A percentile compares a stretch with the other conserved stretches of the same genome.
phyloP scores from a whole-genome alignment of 2,329 filamentous ascomycete genomes.

The Mycosphaerelloides madeirae region DNA sequence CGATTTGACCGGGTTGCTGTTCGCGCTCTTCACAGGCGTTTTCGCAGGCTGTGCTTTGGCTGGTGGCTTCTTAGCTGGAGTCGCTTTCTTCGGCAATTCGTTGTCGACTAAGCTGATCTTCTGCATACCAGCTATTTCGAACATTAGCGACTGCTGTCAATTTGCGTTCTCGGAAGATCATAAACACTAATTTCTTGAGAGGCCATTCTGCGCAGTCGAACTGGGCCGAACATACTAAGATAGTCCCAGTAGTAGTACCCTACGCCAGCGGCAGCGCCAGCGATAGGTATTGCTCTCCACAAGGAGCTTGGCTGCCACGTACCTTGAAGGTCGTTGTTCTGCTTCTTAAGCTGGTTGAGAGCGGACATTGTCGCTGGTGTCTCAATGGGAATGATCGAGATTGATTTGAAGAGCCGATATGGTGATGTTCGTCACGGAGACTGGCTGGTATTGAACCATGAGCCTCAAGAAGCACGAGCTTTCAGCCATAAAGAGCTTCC shows the following conservation, averaged over 20 bases:
- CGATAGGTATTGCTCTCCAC: conserved; percentile 3
- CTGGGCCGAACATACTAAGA: conserved; percentile 7
- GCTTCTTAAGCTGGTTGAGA: conserved; percentile 38
- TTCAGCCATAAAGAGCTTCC: too few relatives aligned
- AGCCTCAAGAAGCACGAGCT: too few relatives aligned
- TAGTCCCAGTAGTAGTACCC: conserved; percentile 6
- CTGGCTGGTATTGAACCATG: too few relatives aligned
- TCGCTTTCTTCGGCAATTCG: conserved; percentile 25
- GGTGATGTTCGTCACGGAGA: not conserved
- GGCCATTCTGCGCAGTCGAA: not conserved
- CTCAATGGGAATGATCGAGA: not conserved
- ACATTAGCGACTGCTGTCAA: conserved; percentile 2
- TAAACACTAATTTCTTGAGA: not conserved
- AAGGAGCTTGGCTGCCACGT: conserved; percentile 10
- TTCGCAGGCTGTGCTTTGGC: conserved; percentile 14
- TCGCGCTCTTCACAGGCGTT: conserved; percentile 11
- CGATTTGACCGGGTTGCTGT: conserved; percentile 12
- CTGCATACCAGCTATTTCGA: conserved; percentile 15
- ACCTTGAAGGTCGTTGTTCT: conserved; percentile 40
- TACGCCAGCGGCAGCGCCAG: conserved; percentile 6
- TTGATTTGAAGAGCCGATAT: not conserved
- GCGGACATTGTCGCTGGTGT: conserved; percentile 4
- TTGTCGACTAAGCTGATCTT: conserved; percentile 34
- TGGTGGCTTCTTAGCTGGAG: conserved; percentile 14
- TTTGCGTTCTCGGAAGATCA: not conserved